Evolutionary conservation across 441 rosid genomes (phyloP).

Genomic region (Sinapis alba): DNA sequence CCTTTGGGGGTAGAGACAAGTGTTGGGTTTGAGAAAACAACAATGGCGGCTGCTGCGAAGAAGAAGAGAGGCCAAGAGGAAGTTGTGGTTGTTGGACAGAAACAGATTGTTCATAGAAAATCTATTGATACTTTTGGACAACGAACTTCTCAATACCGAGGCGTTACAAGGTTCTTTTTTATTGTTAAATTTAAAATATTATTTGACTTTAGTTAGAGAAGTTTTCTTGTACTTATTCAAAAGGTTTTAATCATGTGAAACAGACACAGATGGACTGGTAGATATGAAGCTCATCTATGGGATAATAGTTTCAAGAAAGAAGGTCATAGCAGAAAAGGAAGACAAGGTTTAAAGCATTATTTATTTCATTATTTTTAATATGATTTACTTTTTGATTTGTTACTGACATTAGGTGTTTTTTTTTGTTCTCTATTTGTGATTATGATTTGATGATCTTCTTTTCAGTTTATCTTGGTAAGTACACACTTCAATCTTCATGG

Average conservation of each 20-base stretch:
- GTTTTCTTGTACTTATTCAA: slow-evolving; percentile 7
- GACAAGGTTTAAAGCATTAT: slow-evolving; percentile 65
- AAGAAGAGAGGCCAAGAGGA: slow-evolving; percentile 89
- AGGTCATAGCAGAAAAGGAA: slow-evolving; percentile 98
- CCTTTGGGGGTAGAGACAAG: slow-evolving; percentile 43
- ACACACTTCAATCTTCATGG: slow-evolving; percentile 39
- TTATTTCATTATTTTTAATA: neutral
- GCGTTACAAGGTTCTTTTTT: slow-evolving; percentile 74
- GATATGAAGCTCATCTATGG: slow-evolving; percentile 99
- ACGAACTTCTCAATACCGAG: slow-evolving; percentile 97
- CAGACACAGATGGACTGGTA: slow-evolving; percentile 98
- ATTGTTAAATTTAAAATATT: neutral
- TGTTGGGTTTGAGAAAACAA: slow-evolving; percentile 31
- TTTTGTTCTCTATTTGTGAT: slow-evolving; percentile 29
- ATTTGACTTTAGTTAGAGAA: neutral
- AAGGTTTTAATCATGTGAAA: slow-evolving; percentile 11
- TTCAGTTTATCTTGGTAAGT: slow-evolving; percentile 86
- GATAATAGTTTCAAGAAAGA: slow-evolving; percentile 99
- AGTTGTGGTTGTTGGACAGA: slow-evolving; percentile 55
- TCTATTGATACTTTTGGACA: slow-evolving; percentile 98
- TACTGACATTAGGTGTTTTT: slow-evolving; percentile 33
- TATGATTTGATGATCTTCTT: slow-evolving; percentile 38
- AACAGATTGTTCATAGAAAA: slow-evolving; percentile 86
- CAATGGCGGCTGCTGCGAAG: slow-evolving; percentile 58
- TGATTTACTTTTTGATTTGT: neutral